Evolutionary conservation across 352 stramenopile species (phyloP).

Genomic region (Globisporangium emineosum): DNA sequence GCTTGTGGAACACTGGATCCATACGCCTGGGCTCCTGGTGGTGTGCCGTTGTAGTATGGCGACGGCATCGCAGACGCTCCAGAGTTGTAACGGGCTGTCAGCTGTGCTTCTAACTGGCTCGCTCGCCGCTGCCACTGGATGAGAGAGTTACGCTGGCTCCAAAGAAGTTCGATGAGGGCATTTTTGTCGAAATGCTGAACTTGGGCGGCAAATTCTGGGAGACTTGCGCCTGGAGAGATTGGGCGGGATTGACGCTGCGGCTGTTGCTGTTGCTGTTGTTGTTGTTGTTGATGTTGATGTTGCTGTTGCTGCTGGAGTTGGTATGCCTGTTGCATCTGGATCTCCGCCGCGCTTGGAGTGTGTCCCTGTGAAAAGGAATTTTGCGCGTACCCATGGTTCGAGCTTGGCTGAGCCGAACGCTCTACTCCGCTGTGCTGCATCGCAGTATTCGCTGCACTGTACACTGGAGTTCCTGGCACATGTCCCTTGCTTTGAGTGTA

Average conservation of each 20-base stretch:
- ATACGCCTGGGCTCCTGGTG: conserved; percentile 19
- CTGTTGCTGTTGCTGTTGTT: conserved; percentile 31
- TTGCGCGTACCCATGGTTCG: conserved; percentile 11
- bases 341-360: conserved; percentile 7
- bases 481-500: conserved; percentile 18
- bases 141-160: conserved; percentile 63
- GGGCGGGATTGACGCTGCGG: conserved; percentile 16
- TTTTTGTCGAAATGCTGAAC: conserved; percentile 68
- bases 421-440: conserved; percentile 14
- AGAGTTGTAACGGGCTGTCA: conserved; percentile 24
- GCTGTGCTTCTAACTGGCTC: conserved; percentile 49
- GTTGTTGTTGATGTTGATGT: conserved; percentile 27
- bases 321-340: conserved; percentile 21
- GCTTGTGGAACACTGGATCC: conserved; percentile 22
- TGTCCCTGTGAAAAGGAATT: neutral
- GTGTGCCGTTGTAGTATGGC: conserved; percentile 42
- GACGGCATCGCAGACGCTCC: conserved; percentile 14
- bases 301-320: conserved; percentile 29
- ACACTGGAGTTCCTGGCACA: conserved; percentile 5
- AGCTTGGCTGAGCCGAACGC: neutral
- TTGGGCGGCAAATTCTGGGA: conserved; percentile 66
- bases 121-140: conserved; percentile 58
- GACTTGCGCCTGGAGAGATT: conserved; percentile 19
- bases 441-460: neutral
- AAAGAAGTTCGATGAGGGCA: conserved; percentile 66